Evolutionary conservation across 2,329 filamentous ascomycete genomes (phyloP), one percentile per base, ranked within the genome.

Genomic region (Verticillium isaacii): DNA sequence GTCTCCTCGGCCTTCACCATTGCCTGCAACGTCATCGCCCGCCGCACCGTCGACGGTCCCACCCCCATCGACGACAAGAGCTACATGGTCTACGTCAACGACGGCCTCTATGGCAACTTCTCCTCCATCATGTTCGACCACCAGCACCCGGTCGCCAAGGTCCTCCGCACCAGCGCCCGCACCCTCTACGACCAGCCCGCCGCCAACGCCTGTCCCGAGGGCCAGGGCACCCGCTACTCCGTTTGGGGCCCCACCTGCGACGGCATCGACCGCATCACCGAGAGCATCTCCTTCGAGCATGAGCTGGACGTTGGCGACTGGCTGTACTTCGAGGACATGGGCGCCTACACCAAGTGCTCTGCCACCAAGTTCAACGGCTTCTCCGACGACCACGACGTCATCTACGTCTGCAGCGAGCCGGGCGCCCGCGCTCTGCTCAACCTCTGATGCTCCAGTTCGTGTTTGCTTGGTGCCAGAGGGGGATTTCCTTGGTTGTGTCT

Each of bases 71-170:
- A 87, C 58, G 82, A 84, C 65, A 88, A 87, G 64, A 91, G 89
- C 68, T 97, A 96, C 83, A 99, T 98, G 95, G 80, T 97, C 56
- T 99, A 99, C 75, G 81, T 98, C 74, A 99, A 99, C 74, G 95
- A 99, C 69, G 95, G 95, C 32, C 89, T 98, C 60, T 99, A 99
- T 72, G 95, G 95, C 71, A 98, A 98, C 80, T 98, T 99, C 74
- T 96, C 92, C 67, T 96, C 93, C 86, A 98, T 98, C 83, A 97
- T 98, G 82, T 99, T 97, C 75, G 95, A 98, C 73, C 95, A 98
- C 77, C 95, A 99, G 82, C 86, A 96, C 70, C 95, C 95, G 1
- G 78, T 90, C 56, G 92, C 94, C 61, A 91, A 90, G 77, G 85
- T 98, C 62, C 82, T 99, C 60, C 89, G 87, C 67, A 80, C 83